Evolutionary conservation across 768 basidiomycete genomes (phyloP), one percentile per base, ranked within the genome.

Genomic region (Galerina marginata): DNA sequence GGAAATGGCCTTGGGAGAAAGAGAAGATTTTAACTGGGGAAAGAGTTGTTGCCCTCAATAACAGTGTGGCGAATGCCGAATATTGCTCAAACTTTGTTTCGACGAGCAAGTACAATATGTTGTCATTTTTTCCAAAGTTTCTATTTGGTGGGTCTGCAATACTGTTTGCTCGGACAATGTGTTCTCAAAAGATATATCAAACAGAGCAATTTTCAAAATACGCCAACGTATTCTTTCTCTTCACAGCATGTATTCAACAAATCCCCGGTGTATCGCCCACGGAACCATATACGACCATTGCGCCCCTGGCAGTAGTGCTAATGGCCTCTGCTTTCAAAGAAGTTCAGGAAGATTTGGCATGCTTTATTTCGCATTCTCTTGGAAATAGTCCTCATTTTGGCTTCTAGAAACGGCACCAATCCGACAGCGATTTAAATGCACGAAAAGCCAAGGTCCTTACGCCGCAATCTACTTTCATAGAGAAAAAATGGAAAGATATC

Each of bases 171-270:
- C 29, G 36, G 16, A 47, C 4, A 23, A 25, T 11, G 37, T 25
- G 6, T 5, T 26, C 14, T 39, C 11, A 55, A 47, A 55, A 56
- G 42, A 54, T 25, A 59, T 29, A 14, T 38, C 57, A 26, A 29
- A 6, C 76, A 96, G 96, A 96, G 73, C 95, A 98, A 86, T 97
- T 98, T 81, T 95, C 93, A 45, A 94, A 97, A 86, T 98, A 98
- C 72, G 96, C 97, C 66, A 99, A 99, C 72, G 54, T 99, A 61
- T 99, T 99, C 82, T 99, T 99, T 83, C 81, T 99, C 59, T 99
- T 99, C 80, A 98, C 96, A 33, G 94, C 94, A 16, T 89, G 84
- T 75, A 99, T 99, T 50, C 96, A 99, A 70, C 97, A 99, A 78
- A 95, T 99, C 65, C 97, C 97, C 14, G 93, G 88, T 67, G 96